Evolutionary conservation across 192 early-diverging fungal genomes (phyloP).

Genomic region (Jimgerdemannia flammicorona): DNA sequence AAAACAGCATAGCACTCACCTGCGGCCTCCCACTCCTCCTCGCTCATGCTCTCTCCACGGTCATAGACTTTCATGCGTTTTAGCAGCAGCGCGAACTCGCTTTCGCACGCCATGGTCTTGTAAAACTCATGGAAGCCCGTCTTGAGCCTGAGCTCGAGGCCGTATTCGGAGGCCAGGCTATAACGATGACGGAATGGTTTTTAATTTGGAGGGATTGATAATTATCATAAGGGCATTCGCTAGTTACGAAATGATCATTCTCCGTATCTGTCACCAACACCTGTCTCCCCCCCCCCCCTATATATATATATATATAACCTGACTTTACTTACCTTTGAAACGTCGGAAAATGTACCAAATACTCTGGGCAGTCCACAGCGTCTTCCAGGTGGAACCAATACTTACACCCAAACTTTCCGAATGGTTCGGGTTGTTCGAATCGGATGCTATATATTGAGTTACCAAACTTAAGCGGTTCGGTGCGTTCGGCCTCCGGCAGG

Average conservation of each 20-base stretch:
- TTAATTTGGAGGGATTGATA: not conserved
- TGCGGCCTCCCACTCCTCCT: conserved; percentile 92
- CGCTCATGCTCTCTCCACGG: conserved; percentile 55
- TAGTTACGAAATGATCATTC: no score
- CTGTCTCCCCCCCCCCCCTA: not conserved
- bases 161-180: conserved; percentile 80
- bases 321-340: conserved; percentile 56
- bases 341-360: conserved; percentile 82
- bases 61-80: conserved; percentile 76
- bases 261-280: no score
- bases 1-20: conserved; percentile 37
- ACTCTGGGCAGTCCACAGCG: conserved; percentile 97
- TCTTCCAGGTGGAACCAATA: conserved; percentile 93
- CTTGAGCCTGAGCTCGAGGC: conserved; percentile 70
- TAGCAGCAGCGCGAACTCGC: conserved; percentile 58
- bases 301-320: not conserved
- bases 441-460: conserved; percentile 86
- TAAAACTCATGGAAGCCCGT: conserved; percentile 85
- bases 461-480: conserved; percentile 57
- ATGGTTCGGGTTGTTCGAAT: conserved; percentile 63
- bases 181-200: not conserved
- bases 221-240: not conserved
- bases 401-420: conserved; percentile 71
- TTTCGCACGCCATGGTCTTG: conserved; percentile 48
- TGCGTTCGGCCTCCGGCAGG: not conserved